These are phyloP conservation scores for Fomitopsis schrenkii DNA, from an alignment of 1,284 basidiomycete species.

Conservation along the genomic window DNA sequence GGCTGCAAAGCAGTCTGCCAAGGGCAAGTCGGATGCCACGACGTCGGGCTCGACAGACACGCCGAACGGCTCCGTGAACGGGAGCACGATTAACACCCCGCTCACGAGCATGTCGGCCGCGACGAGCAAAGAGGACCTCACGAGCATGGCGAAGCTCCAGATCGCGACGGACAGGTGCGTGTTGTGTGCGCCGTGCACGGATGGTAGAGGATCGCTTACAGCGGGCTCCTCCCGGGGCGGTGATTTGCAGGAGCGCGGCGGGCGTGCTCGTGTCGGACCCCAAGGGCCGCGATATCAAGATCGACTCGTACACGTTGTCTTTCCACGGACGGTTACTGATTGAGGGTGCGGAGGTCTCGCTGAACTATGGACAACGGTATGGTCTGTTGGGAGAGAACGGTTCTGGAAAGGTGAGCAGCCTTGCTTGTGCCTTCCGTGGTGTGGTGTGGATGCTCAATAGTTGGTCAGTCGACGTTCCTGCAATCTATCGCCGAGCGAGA, in stretches of 20 bases:
- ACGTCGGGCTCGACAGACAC: slow-evolving; percentile 47
- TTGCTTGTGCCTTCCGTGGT: not conserved
- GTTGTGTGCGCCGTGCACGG: not conserved
- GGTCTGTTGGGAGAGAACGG: slow-evolving; percentile 97
- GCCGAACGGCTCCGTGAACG: slow-evolving; percentile 61
- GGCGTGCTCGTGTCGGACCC: slow-evolving; percentile 93
- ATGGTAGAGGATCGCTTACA: not conserved
- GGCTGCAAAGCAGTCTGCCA: slow-evolving; percentile 73
- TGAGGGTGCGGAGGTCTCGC: slow-evolving; percentile 81
- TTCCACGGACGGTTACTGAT: slow-evolving; percentile 96
- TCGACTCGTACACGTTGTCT: slow-evolving; percentile 92
- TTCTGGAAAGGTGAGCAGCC: slow-evolving; percentile 81
- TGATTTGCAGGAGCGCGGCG: slow-evolving; percentile 64
- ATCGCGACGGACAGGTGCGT: slow-evolving; percentile 83
- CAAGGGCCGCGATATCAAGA: slow-evolving; percentile 95
- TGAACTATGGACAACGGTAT: slow-evolving; percentile 96
- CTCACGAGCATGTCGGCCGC: slow-evolving; percentile 74
- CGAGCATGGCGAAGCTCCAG: slow-evolving; percentile 82
- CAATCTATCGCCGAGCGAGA: slow-evolving; percentile 86
- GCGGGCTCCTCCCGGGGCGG: not conserved
- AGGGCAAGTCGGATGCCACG: slow-evolving; percentile 34
- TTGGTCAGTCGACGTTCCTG: slow-evolving; percentile 38
- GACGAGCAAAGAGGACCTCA: slow-evolving; percentile 70
- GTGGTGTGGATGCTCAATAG: slow-evolving; percentile 10
- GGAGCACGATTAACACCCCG: slow-evolving; percentile 65